Base-by-base conservation (phyloP, 768 basidiomycete genomes). In the Coprinellus micaceus region DNA sequence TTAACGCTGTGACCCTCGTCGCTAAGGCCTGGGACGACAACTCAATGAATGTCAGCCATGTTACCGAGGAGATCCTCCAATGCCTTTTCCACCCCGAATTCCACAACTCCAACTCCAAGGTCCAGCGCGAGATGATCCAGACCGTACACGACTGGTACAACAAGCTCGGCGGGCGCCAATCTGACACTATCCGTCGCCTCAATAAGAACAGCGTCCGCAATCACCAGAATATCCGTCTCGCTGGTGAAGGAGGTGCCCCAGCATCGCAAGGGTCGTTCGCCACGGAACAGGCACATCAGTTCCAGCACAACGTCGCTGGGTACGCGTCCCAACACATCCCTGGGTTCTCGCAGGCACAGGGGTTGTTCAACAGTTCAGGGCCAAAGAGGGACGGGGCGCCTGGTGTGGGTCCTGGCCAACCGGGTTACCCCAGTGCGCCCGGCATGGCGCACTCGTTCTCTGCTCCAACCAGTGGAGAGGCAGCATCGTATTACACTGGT, bases 81-180 rank as follows among this genome's bases (percentile, higher is more conserved):
- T 84, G 83, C 76, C 64, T 91, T 88, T 91, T 93, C 78, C 91
- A 94, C 67, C 91, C 91, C 15, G 86, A 89, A 60, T 94, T 91
- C 77, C 83, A 86, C 66, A 78, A 85, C 65, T 64, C 68, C 29
- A 69, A 73, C 59, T 88, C 86, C 1, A 77, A 79, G 57, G 74
- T 92, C 29, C 91, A 93, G 67, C 77, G 81, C 53, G 83, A 89
- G 62, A 92, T 94, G 90, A 67, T 90, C 58, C 79, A 81, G 58
- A 82, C 76, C 61, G 80, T 93, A 82, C 72, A 69, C 39, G 70
- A 68, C 40, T 91, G 89, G 89, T 73, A 83, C 37, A 66, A 78
- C 47, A 71, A 71, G 7, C 78, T 85, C 12, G 79, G 82, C 3
- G 50, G 69, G 13, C 74, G 75, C 54, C 77, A 82, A 58, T 66